phyloP scores from a whole-genome alignment of 495 filamentous ascomycete genomes.

The Opeltia flavorubescens region DNA sequence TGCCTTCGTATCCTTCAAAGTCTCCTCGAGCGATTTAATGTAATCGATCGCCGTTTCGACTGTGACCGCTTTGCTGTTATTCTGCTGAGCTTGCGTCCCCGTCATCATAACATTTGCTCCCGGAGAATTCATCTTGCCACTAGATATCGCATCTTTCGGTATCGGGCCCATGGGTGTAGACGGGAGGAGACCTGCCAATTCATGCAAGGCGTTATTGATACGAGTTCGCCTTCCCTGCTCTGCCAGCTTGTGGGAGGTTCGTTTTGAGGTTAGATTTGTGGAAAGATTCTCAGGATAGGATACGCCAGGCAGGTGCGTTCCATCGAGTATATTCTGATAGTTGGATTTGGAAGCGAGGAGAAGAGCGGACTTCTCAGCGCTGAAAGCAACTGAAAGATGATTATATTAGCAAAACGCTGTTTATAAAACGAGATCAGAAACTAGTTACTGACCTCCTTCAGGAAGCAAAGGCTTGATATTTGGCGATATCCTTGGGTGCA shows the following conservation, averaged over 20 bases:
- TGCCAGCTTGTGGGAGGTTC: slow-evolving; percentile 93
- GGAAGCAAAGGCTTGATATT: slow-evolving; percentile 85
- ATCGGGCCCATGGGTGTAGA: slow-evolving; percentile 19
- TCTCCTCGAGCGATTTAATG: slow-evolving; percentile 69
- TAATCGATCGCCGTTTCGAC: slow-evolving; percentile 94
- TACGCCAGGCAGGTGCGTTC: slow-evolving; percentile 77
- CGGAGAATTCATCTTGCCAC: slow-evolving; percentile 13
- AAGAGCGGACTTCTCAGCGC: slow-evolving; percentile 63
- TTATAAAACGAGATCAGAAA: slow-evolving; percentile 2
- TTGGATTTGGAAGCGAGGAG: slow-evolving; percentile 89
- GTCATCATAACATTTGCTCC: slow-evolving; percentile 16
- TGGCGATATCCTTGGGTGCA: slow-evolving; percentile 87
- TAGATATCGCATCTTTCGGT: slow-evolving; percentile 24
- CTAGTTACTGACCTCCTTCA: slow-evolving; percentile 45
- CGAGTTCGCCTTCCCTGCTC: slow-evolving; percentile 91
- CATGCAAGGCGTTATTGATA: slow-evolving; percentile 85
- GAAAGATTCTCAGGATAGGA: slow-evolving; percentile 82
- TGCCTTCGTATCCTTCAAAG: slow-evolving; percentile 51
- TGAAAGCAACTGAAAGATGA: slow-evolving; percentile 24
- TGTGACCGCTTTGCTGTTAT: slow-evolving; percentile 85
- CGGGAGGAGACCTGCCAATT: slow-evolving; percentile 77
- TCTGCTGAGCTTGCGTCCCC: slow-evolving; percentile 34
- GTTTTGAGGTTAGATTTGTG: slow-evolving; percentile 87
- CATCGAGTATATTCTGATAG: slow-evolving; percentile 94
- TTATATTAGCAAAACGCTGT: slow-evolving; percentile 2